Evolutionary conservation across 1,284 basidiomycete genomes (phyloP).

Genomic region (Moesziomyces globuligerus): DNA sequence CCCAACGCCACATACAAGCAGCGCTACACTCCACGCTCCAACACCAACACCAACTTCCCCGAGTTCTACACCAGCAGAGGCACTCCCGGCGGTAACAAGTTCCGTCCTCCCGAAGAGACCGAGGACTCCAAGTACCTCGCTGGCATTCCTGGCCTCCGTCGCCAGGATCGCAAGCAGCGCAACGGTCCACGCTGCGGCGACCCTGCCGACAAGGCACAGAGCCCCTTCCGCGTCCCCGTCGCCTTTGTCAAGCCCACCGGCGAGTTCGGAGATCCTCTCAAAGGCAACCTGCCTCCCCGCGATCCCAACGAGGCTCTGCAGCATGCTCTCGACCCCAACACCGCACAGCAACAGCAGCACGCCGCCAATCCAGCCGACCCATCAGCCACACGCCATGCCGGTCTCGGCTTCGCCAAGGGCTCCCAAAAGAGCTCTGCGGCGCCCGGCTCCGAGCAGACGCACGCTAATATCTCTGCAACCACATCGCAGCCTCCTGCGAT

Average conservation of each 20-base stretch:
- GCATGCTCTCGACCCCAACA: slow-evolving; percentile 9
- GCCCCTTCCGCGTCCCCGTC: slow-evolving; percentile 42
- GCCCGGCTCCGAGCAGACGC: neutral
- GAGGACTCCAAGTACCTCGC: slow-evolving; percentile 47
- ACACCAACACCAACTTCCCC: slow-evolving; percentile 28
- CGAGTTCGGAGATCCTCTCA: slow-evolving; percentile 37
- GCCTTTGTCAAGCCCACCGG: slow-evolving; percentile 55
- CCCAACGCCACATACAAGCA: slow-evolving; percentile 6
- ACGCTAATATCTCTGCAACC: neutral
- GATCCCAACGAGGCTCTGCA: slow-evolving; percentile 11
- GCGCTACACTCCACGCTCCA: slow-evolving; percentile 24
- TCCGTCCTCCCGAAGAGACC: slow-evolving; percentile 45
- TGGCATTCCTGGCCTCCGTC: slow-evolving; percentile 44
- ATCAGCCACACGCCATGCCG: slow-evolving; percentile 27
- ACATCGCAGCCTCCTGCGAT: slow-evolving; percentile 3
- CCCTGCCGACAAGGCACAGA: slow-evolving; percentile 26
- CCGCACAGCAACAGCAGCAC: slow-evolving; percentile 13
- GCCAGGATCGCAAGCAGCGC: slow-evolving; percentile 15
- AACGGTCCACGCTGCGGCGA: slow-evolving; percentile 29
- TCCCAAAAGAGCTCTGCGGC: slow-evolving; percentile 20
- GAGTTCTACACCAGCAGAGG: slow-evolving; percentile 43
- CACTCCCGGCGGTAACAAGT: slow-evolving; percentile 14
- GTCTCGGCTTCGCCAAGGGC: slow-evolving; percentile 45
- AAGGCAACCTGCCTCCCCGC: slow-evolving; percentile 22
- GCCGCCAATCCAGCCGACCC: slow-evolving; percentile 14